Base-by-base conservation (phyloP, 2,329 filamentous ascomycete genomes). In the Keithomyces neogunnii region DNA sequence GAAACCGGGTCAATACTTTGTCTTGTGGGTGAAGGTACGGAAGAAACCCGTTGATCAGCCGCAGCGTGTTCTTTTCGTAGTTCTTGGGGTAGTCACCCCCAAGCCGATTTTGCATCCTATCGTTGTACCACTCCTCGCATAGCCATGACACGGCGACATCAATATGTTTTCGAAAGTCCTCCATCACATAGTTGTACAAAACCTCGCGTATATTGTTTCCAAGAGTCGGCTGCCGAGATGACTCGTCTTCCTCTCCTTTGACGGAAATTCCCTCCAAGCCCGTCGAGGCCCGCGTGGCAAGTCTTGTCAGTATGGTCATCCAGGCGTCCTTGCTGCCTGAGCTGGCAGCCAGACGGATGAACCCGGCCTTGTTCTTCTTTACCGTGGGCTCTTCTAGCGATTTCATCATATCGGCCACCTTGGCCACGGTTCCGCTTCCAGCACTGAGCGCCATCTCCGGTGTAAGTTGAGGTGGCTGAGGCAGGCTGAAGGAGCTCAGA, bases 101-200 rank as follows among this genome's bases (percentile, higher is more conserved):
- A n/a, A 63, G 62, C 50, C 67, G 73, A 52, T 63, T 71, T 54
- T 66, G 70, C 56, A 72, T 69, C 66, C 68, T 83, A 66, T 97
- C 92, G 61, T 91, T 95, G 68, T 96, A 97, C 92, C 93, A 99
- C 69, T 99, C 93, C 67, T 99, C 93, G 60, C 86, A 95, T 13
- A 99, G 77, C 93, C 93, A 99, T 6, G 86, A 85, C 48, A 97
- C 89, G 1, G 90, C 92, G 28, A 93, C 81, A 59, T 95, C 91
- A 56, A 97, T 91, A 43, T 93, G 85, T 55, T 80, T 84, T 50
- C 92, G 84, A 70, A 96, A 99, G 64, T 97, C 92, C 56, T 95
- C 89, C 56, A 97, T 80, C 46, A 97, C 80, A 65, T 95, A 96
- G 50, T 81, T 78, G 68, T 90, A 93, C 2, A 99, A 73, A 6